These are phyloP conservation scores for Rubia yunnanensis DNA, from an alignment of 257 asterid species.

Conservation along the genomic window DNA sequence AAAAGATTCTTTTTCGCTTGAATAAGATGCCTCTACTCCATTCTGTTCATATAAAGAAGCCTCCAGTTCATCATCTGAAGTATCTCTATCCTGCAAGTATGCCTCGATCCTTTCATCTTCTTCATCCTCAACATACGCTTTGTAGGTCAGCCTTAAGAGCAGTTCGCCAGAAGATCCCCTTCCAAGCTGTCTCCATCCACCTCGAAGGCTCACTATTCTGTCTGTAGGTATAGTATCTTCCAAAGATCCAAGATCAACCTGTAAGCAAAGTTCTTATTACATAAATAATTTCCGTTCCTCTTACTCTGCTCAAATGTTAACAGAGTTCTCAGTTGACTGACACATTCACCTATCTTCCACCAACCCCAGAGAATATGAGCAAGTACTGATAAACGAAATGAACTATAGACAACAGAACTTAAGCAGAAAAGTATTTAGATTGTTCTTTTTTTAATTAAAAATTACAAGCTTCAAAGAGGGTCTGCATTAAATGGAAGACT, in stretches of 20 bases:
- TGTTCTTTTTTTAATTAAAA: neutral
- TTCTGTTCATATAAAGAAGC: constrained; percentile 27
- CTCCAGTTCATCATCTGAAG: constrained; percentile 46
- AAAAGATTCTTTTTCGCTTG: constrained; percentile 60
- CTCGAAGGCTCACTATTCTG: constrained; percentile 59
- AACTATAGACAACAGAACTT: neutral
- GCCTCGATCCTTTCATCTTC: constrained; percentile 64
- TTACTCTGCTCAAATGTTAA: neutral
- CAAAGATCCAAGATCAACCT: constrained; percentile 88
- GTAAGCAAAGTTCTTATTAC: constrained; percentile 10
- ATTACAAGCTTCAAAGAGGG: neutral
- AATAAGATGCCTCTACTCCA: constrained; percentile 21
- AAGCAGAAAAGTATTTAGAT: neutral
- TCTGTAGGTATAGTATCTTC: constrained; percentile 93
- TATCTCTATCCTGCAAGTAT: constrained; percentile 24
- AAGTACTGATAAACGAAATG: neutral
- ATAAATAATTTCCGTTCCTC: neutral
- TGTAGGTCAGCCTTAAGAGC: constrained; percentile 78
- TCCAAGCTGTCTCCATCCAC: constrained; percentile 75
- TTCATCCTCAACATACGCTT: constrained; percentile 97
- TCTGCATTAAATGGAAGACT: neutral
- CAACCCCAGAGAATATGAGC: neutral
- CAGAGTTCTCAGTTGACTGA: neutral
- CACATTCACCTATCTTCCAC: neutral
- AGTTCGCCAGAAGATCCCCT: constrained; percentile 78